Evolutionary conservation across 306 rosid genomes (phyloP), one percentile per base, ranked within the genome.

Genomic region (Cyclanthera cordifolia): DNA sequence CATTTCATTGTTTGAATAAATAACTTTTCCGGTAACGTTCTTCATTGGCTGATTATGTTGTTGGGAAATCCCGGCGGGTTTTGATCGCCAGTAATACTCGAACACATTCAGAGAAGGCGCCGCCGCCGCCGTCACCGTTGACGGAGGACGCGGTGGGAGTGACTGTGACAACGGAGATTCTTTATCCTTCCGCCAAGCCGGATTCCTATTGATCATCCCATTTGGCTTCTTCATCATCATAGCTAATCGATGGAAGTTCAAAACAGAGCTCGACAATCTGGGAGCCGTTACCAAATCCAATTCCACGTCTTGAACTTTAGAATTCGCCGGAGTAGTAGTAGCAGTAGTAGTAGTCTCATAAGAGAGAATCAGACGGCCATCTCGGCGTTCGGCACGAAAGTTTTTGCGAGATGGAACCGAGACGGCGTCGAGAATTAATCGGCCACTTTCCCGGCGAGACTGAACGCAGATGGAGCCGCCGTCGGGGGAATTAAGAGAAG

Each of bases 11-110:
- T 77, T 34, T 34, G 41, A 34, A 34, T 7, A 34, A 34, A 34
- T 34, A 0, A 34, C 5, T 34, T 34, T 34, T 9, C 41, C 8
- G 41, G 41, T 34, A 1, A 34, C 1, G 41, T 1, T 66, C 23
- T 73, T 57, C 34, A 20, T n/a, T n/a, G 66, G 37, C 12, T 61
- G 34, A 24, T 49, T 34, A 17, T 61, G 34, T 55, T 83, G 81
- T 21, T 34, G 75, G 75, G 48, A 37, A 69, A 79, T 58, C 61
- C n/a, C 23, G 19, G 64, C 58, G 14, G 87, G 78, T 30, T 82
- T 82, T 69, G 86, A 11, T 51, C 80, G 79, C 96, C 96, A 90
- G 56, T 82, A 86, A 80, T 82, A 82, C 20, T 87, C 94, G 71
- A 84, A 87, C 6, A 81, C 73, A 77, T 93, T 90, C 55, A 89